A percentile compares a stretch with the other conserved stretches of the same genome.
These are phyloP conservation scores for Candida railenensis DNA, from an alignment of 805 yeast genomes.

Conservation along the genomic window DNA sequence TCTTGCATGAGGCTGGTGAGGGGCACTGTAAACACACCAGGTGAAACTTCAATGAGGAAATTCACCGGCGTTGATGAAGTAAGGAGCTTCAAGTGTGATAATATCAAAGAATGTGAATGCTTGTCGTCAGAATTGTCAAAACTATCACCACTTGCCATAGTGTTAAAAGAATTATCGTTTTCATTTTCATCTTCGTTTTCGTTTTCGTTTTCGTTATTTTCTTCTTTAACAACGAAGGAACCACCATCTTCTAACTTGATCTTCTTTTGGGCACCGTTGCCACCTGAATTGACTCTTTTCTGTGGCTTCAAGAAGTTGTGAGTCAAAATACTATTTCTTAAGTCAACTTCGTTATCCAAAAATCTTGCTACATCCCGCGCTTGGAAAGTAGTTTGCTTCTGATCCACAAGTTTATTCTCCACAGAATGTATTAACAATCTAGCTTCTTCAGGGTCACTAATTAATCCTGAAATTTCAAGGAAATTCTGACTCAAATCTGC, in stretches of 20 bases:
- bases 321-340: conserved; percentile 45
- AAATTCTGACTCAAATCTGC: conserved; percentile 43
- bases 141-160: conserved; percentile 9
- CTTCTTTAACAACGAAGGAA: conserved; percentile 1
- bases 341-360: conserved; percentile 42
- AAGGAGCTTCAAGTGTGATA: conserved; percentile 69
- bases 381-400: conserved; percentile 33
- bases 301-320: conserved; percentile 40
- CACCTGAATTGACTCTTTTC: conserved; percentile 16
- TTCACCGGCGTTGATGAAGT: conserved; percentile 49
- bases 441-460: conserved; percentile 49
- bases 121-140: conserved; percentile 23
- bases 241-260: conserved; percentile 26
- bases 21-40: conserved; percentile 64
- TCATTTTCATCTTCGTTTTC: conserved; percentile 13
- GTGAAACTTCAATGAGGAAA: conserved; percentile 57
- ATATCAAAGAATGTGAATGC: conserved; percentile 37
- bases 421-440: conserved; percentile 21
- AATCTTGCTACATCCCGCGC: conserved; percentile 31
- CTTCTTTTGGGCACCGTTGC: conserved; percentile 16
- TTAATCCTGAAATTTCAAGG: conserved; percentile 44
- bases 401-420: conserved; percentile 35
- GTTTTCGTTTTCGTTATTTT: conserved; percentile 12
- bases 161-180: not conserved
- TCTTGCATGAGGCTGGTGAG: conserved; percentile 48